Percentiles rank a stretch among this genome's conserved stretches.
These are phyloP conservation scores for baker's yeast (Saccharomyces cerevisiae) DNA, from an alignment of 805 yeast species.

Conservation along the genomic window DNA sequence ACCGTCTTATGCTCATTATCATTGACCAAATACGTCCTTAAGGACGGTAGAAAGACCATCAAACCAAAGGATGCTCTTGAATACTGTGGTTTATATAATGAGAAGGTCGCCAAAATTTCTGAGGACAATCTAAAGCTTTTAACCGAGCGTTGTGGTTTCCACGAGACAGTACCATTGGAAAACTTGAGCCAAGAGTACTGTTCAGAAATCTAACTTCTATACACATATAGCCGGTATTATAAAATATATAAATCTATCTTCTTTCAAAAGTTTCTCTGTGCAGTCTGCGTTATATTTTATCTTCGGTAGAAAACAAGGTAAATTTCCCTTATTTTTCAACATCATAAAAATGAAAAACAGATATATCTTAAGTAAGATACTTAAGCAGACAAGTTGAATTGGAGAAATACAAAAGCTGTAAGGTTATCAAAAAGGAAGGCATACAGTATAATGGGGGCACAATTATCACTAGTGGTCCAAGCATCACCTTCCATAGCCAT, in stretches of 20 bases:
- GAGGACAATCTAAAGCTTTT: constrained; percentile 31
- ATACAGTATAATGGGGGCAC: constrained; percentile 63
- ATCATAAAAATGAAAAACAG: not conserved
- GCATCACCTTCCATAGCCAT: constrained; percentile 87
- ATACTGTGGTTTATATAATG: constrained; percentile 47
- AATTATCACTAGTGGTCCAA: constrained; percentile 77
- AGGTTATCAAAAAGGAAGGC: not conserved
- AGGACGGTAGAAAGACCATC: constrained; percentile 68
- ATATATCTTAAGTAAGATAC: not conserved
- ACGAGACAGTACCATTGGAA: constrained; percentile 23
- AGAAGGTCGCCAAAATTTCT: constrained; percentile 39
- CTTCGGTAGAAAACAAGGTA: not conserved
- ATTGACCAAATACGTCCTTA: constrained; percentile 73
- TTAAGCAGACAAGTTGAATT: not conserved
- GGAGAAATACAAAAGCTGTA: not conserved
- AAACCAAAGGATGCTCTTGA: constrained; percentile 53
- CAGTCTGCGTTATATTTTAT: not conserved
- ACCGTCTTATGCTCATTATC: constrained; percentile 47
- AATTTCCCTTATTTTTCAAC: not conserved
- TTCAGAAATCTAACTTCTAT: not conserved
- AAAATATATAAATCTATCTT: not conserved
- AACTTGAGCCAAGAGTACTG: constrained; percentile 10
- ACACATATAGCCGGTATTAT: constrained; percentile 2
- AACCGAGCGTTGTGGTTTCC: constrained; percentile 24
- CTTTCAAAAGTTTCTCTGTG: not conserved